Base-by-base conservation (phyloP, 495 filamentous ascomycete genomes). In the Podospora fimiseda region DNA sequence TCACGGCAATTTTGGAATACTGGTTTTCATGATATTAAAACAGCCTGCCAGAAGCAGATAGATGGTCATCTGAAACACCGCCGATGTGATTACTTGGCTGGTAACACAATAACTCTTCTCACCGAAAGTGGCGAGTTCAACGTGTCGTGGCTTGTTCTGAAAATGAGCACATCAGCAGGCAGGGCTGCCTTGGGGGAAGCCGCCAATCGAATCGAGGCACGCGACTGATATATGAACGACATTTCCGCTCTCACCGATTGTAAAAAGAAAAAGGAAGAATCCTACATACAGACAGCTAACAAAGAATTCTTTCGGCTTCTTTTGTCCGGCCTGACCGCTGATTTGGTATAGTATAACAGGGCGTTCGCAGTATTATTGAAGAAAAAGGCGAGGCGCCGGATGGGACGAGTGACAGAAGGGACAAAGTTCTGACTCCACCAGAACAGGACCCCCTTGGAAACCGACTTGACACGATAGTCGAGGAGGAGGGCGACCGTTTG, bases 21-120 rank as follows among this genome's bases (percentile, higher is more conserved):
- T 5, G 27, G 27, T 33, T 33, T 33, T 33, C 27, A 11, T 33
- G 27, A 33, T 33, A 23, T 47, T 42, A 14, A 11, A 18, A 20
- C 11, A 24, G 3, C 49, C 19, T 2, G 21, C 9, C 19, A 45
- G 19, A 23, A n/a, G n/a, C n/a, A n/a, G 19, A 9, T n/a, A 46
- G 24, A 7, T 6, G 18, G 24, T 30, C 14, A 55, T 44, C 46
- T 50, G 53, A 55, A 55, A 50, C 53, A 50, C n/a, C 23, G 24
- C 40, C 13, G 46, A 38, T 20, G 46, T 18, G 4, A 18, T 3
- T 44, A 15, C 18, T 19, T n/a, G 27, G 41, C 40, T 13, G 39
- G 50, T 13, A 18, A 30, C 13, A 15, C 6, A 22, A 27, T 24
- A 38, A 19, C 30, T 38, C 19, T 11, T 5, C 27, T 33, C 27